Evolutionary conservation across 2,329 filamentous ascomycete genomes (phyloP).

Genomic region (Venturia effusa): DNA sequence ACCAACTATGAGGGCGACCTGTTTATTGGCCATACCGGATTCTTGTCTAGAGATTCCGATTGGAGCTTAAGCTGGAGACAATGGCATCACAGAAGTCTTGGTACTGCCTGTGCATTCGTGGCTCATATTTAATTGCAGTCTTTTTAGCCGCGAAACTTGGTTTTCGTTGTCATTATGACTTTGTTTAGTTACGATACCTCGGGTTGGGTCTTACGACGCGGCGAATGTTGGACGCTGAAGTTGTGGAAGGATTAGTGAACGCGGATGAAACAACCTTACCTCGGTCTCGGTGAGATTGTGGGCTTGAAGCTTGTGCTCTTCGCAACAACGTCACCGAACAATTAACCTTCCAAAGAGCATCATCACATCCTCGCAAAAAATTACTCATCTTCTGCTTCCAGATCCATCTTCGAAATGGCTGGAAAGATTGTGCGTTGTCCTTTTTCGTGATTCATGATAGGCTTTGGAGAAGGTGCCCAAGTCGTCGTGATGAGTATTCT

Average conservation of each 20-base stretch:
- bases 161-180: background rate
- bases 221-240: background rate
- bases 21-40: conserved; percentile 18
- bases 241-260: background rate
- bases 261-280: too few relatives aligned
- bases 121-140: background rate
- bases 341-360: background rate
- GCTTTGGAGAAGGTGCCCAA: background rate
- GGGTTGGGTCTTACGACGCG: background rate
- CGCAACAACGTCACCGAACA: background rate
- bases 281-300: background rate
- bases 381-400: background rate
- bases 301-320: background rate
- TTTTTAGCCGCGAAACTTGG: background rate
- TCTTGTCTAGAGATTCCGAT: background rate
- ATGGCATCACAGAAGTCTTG: background rate
- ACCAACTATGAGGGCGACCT: conserved; percentile 62
- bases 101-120: background rate
- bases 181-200: background rate
- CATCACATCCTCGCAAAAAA: background rate
- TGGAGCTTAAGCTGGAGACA: background rate
- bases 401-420: conserved; percentile 36
- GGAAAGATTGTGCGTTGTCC: conserved; percentile 37
- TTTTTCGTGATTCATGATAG: background rate
- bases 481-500: background rate